Evolutionary conservation across 1,284 basidiomycete species (phyloP), one percentile per base, ranked within the genome.

Genomic region (Ceratobasidium sp.): DNA sequence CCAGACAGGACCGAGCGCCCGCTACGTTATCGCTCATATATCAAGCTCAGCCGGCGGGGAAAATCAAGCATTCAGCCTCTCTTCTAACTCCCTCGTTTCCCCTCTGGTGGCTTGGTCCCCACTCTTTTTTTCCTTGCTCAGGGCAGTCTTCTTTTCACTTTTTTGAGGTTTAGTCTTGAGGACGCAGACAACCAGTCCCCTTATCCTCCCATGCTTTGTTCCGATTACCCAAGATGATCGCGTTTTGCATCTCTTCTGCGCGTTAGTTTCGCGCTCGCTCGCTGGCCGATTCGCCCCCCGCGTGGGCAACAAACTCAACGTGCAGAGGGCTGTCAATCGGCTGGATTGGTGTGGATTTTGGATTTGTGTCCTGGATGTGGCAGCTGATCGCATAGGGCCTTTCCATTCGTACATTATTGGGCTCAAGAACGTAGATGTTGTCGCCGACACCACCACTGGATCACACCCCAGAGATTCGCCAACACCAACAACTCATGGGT

Each of bases 81-180:
- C n/a, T n/a, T n/a, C 26, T 30, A 28, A 9, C 41, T 32, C 36
- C 34, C 16, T 10, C 23, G 12, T 69, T 46, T 23, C 28, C 21
- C n/a, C 21, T 58, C 39, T n/a, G 65, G 65, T 69, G 65, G 65
- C 65, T n/a, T 58, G 65, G 65, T 69, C 65, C 52, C 50, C 65
- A 39, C 28, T 30, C 16, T 28, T n/a, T 50, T 53, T 21, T 32
- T 12, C n/a, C n/a, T 39, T 34, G 46, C 32, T 53, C 46, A n/a
- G 23, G 59, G 45, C 59, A 23, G 23, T 64, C 48, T 39, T 52
- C n/a, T n/a, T n/a, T 69, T 69, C 52, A 57, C 39, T 58, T 55
- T 57, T 46, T 43, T 41, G 16, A 21, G 43, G 6, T 43, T 41
- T 28, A 62, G 60, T 62, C 60, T 62, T 28, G 60, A 67, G 12